phyloP scores from a whole-genome alignment of 2,329 filamentous ascomycete genomes.

The Onygenales sp. region DNA sequence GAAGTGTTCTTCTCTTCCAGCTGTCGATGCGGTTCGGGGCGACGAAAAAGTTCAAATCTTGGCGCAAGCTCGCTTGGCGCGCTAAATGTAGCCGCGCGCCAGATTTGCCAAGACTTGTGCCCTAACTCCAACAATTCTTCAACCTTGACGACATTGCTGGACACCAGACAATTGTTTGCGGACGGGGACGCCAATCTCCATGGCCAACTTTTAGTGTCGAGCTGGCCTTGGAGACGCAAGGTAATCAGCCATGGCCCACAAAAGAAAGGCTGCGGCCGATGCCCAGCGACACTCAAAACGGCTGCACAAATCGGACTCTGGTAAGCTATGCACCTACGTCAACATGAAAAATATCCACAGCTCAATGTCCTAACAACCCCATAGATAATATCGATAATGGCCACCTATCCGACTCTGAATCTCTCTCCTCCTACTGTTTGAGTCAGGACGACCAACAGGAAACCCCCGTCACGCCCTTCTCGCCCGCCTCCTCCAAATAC shows the following conservation, averaged over 20 bases:
- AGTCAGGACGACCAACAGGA: slow-evolving; percentile 26
- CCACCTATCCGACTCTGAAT: slow-evolving; percentile 24
- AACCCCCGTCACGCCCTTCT: slow-evolving; percentile 43
- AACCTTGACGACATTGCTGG: no score
- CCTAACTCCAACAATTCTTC: background rate
- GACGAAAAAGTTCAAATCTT: background rate
- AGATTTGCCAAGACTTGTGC: slow-evolving; percentile 6
- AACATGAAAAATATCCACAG: slow-evolving; percentile 15
- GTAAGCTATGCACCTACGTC: slow-evolving; percentile 11
- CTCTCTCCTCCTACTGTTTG: slow-evolving; percentile 19
- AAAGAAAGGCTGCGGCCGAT: slow-evolving; percentile 25
- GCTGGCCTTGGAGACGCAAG: background rate
- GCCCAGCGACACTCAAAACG: slow-evolving; percentile 21
- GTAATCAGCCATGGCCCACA: slow-evolving; percentile 22
- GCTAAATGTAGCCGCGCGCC: background rate
- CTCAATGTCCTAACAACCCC: slow-evolving; percentile 33
- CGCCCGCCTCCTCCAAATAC: slow-evolving; percentile 35
- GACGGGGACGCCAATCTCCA: background rate
- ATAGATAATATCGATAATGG: slow-evolving; percentile 25
- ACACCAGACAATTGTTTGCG: background rate
- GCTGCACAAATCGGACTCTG: slow-evolving; percentile 23
- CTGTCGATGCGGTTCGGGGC: background rate
- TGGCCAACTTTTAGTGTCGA: background rate
- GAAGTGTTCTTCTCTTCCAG: background rate
- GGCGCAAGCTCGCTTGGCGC: background rate